Percentiles rank a stretch among this genome's conserved stretches.
These are phyloP conservation scores for Suillus lakei DNA, from an alignment of 768 basidiomycete species.

Conservation along the genomic window DNA sequence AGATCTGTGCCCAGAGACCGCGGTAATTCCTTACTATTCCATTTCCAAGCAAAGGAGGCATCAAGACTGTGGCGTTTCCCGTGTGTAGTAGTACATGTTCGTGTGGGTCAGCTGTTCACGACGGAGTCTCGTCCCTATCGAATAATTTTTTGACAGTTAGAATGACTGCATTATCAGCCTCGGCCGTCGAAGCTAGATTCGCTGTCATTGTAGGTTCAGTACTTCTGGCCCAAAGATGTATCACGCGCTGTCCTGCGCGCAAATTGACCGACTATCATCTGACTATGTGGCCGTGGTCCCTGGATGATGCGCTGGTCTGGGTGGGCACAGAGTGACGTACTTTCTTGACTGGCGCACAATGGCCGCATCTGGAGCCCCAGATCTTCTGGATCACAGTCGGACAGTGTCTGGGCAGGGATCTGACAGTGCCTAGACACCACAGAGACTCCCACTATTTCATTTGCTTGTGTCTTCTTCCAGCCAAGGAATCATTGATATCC, in stretches of 20 bases:
- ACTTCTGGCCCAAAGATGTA: background rate
- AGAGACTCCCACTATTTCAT: background rate
- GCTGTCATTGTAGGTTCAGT: background rate
- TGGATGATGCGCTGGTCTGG: background rate
- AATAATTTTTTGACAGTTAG: background rate
- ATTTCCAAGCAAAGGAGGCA: background rate
- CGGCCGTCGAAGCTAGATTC: background rate
- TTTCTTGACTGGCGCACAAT: background rate
- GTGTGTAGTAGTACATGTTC: background rate
- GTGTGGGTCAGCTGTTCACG: background rate
- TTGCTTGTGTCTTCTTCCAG: background rate
- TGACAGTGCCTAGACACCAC: background rate
- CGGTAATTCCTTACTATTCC: background rate
- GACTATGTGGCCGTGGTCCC: background rate
- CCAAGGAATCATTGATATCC: background rate
- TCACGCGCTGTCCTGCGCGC: background rate
- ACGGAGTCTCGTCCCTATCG: background rate
- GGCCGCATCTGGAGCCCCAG: background rate
- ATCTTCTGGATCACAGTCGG: background rate
- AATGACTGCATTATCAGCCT: background rate
- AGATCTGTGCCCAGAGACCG: too few species aligned
- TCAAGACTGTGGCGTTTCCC: too few species aligned
- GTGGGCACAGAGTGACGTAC: background rate
- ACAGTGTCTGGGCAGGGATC: background rate
- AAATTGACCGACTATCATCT: background rate